phyloP scores from a whole-genome alignment of 2,329 filamentous ascomycete species.

The Macrophomina pseudophaseolina region DNA sequence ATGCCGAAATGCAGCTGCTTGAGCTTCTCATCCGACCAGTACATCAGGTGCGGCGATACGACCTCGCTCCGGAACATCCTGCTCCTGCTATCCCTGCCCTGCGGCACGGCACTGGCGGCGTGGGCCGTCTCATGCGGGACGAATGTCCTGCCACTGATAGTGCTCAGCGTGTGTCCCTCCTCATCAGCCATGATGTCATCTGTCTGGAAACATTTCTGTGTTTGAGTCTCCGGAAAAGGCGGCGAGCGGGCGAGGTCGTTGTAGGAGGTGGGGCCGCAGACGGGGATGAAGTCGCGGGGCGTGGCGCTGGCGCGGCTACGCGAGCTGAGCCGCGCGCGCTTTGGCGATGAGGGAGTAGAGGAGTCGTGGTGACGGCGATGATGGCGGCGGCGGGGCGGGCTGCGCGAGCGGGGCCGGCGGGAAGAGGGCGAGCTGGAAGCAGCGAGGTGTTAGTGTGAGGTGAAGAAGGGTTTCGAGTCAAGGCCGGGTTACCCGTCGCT shows the following conservation, averaged over 20 bases:
- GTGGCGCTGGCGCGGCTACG: not conserved
- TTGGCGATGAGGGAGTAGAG: not conserved
- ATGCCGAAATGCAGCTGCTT: not conserved
- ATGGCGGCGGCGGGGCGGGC: not conserved
- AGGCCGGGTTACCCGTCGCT: not conserved
- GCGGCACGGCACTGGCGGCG: not conserved
- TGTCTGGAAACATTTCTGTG: too few species aligned
- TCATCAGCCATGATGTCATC: too few species aligned
- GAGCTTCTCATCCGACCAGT: not conserved
- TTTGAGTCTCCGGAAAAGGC: too few species aligned
- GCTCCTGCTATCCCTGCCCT: not conserved
- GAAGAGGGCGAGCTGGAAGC: not conserved
- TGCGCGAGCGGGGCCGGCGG: not conserved
- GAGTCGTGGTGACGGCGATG: not conserved
- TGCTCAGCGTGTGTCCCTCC: not conserved
- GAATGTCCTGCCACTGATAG: not conserved
- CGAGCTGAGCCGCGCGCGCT: not conserved
- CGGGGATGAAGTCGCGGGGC: not conserved
- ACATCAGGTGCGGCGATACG: not conserved
- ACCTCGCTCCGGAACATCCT: not conserved
- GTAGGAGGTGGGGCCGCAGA: not conserved
- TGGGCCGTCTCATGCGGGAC: not conserved
- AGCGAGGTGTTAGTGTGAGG: not conserved
- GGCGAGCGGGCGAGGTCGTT: not conserved
- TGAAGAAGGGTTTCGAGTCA: not conserved